phyloP scores from a whole-genome alignment of 129 eudicot species.

The Deinandra increscens region DNA sequence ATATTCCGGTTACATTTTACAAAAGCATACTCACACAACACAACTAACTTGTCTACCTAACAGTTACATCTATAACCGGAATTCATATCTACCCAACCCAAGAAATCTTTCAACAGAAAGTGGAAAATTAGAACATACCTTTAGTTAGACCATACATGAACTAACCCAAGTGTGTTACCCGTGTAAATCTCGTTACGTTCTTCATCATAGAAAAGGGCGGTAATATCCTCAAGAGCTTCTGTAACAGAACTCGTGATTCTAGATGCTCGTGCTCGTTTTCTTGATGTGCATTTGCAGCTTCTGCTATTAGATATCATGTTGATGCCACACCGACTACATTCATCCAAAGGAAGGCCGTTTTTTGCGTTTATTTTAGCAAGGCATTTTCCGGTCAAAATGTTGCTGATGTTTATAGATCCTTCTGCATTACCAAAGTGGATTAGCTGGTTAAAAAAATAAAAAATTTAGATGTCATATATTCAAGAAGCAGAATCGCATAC shows the following conservation, averaged over 20 bases:
- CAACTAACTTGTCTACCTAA: neutral
- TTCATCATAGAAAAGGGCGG: constrained; percentile 87
- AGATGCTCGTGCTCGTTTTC: constrained; percentile 46
- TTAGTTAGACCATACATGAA: constrained; percentile 91
- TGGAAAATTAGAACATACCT: neutral
- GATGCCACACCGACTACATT: constrained; percentile 44
- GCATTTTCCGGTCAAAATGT: constrained; percentile 86
- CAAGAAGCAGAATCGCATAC: constrained; percentile 2
- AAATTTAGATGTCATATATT: neutral
- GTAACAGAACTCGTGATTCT: constrained; percentile 60
- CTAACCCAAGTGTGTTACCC: constrained; percentile 76
- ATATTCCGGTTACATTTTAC: constrained; percentile 4
- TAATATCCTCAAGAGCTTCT: constrained; percentile 81
- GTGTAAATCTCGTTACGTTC: constrained; percentile 94
- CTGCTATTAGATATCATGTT: constrained; percentile 32
- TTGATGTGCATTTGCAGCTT: constrained; percentile 40
- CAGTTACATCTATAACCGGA: neutral
- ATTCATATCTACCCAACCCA: neutral
- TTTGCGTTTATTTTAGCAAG: constrained; percentile 72
- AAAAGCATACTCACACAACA: constrained; percentile 2
- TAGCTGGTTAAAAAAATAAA: neutral
- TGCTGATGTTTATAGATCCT: constrained; percentile 87
- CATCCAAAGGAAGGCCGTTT: constrained; percentile 42
- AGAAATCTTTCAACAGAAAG: constrained; percentile 1
- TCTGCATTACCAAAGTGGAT: constrained; percentile 41